Evolutionary conservation across 2,329 filamentous ascomycete genomes (phyloP), one percentile per base, ranked within the genome.

Genomic region (Hymenoscyphus infarciens): DNA sequence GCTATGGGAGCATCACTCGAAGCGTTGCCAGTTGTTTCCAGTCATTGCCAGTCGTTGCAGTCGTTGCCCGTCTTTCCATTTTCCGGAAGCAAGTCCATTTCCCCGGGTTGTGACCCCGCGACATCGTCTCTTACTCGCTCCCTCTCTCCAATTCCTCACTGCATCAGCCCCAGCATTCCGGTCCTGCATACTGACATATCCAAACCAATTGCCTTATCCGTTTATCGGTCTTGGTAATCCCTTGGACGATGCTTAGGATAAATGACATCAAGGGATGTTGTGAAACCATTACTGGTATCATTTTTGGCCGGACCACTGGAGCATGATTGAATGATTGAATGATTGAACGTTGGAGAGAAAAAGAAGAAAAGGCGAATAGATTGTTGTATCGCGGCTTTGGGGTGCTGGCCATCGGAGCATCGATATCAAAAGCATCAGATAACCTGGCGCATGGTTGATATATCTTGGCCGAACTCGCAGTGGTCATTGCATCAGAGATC

Each of bases 391-490:
- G 10, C 19, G 8, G 19, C 45, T 25, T 52, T 38, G 35, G 45
- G 19, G 7, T 25, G 42, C 19, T 25, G 45, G 45, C 19, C 19
- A 52, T 25, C 11, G 15, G 38, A 39, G 22, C 27, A 59, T 53
- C 16, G 19, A 22, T 31, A 61, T 29, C 39, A 38, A 22, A 13
- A 55, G 53, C 56, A 45, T 42, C 53, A 29, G 13, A 60, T 52
- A 19, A 39, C 22, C 52, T 19, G 42, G 25, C 58, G 29, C 13
- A 53, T 33, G 16, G 39, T 53, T 35, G 19, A 54, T 39, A 25
- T 33, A 57, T 5, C 52, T 58, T 27, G 54, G 61, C 67, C 67
- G 67, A 64, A 29, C 38, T 68, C 67, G 67, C 67, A 64, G 56
- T 49, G 22, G 27, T 52, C 33, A 33, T 57, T 64, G 59, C 62